These are phyloP conservation scores for Rhipidocladum racemiflorum DNA, from an alignment of 176 grass and related monocot species.

Conservation along the genomic window DNA sequence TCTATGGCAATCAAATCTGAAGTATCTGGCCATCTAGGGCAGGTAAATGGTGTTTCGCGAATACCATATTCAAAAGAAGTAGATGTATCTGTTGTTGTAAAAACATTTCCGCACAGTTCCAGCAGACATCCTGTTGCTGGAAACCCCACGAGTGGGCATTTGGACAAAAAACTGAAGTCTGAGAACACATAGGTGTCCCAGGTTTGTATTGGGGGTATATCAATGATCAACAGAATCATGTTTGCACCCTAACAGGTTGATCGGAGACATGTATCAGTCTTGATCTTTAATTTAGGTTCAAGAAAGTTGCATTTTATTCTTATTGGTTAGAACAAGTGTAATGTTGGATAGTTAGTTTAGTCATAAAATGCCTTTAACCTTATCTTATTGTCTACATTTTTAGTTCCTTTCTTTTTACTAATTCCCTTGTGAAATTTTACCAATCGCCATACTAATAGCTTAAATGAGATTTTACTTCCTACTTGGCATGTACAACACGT, in stretches of 20 bases:
- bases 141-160: slow-evolving; percentile 38
- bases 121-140: slow-evolving; percentile 49
- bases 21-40: slow-evolving; percentile 46
- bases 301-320: slow-evolving; percentile 33
- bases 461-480: neutral
- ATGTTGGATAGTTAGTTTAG: slow-evolving; percentile 45
- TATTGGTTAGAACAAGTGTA: slow-evolving; percentile 50
- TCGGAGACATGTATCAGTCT: slow-evolving; percentile 44
- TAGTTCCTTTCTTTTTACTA: neutral
- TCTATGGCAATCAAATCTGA: slow-evolving; percentile 55
- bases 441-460: neutral
- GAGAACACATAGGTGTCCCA: slow-evolving; percentile 39
- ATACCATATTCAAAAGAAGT: slow-evolving; percentile 33
- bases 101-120: slow-evolving; percentile 52
- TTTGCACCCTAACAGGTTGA: slow-evolving; percentile 33
- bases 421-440: slow-evolving; percentile 21
- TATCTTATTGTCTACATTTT: neutral
- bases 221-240: slow-evolving; percentile 37
- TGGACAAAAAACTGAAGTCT: slow-evolving; percentile 56
- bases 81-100: slow-evolving; percentile 50
- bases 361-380: slow-evolving; percentile 23
- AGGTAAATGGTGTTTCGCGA: slow-evolving; percentile 52
- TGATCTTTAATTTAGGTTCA: slow-evolving; percentile 42
- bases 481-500: neutral
- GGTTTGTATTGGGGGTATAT: slow-evolving; percentile 44